phyloP scores from a whole-genome alignment of 305 asterid species.

The Fraxinus paxiana region DNA sequence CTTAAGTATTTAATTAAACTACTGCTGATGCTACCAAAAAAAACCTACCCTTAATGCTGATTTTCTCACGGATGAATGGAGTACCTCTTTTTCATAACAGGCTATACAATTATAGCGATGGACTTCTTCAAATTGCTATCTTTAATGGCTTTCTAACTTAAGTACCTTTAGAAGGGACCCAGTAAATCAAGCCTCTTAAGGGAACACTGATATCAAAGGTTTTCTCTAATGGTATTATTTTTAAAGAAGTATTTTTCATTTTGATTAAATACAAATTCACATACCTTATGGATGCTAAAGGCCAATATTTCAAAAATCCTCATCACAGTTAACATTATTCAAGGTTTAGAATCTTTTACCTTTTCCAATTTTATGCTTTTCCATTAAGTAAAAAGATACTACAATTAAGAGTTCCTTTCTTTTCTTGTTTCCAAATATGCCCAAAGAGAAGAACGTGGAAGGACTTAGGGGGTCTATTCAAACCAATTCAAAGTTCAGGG shows the following conservation, averaged over 20 bases:
- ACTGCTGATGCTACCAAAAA: not conserved
- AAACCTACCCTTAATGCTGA: not conserved
- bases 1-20: not conserved
- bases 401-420: not conserved
- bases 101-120: not conserved
- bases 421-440: not conserved
- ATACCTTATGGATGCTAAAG: not conserved
- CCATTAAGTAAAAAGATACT: not conserved
- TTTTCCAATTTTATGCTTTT: not conserved
- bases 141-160: not conserved
- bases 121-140: not conserved
- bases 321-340: not conserved
- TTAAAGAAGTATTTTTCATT: not conserved
- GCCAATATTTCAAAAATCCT: not conserved
- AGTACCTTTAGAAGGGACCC: not conserved
- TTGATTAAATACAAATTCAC: not conserved
- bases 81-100: not conserved
- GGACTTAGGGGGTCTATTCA: not conserved
- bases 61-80: not conserved
- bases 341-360: not conserved
- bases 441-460: not conserved
- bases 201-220: not conserved
- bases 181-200: not conserved
- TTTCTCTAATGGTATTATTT: not conserved
- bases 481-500: conserved; percentile 5